Evolutionary conservation across 331 rosid genomes (phyloP), one percentile per base, ranked within the genome.

Genomic region (Pyracantha coccinea): DNA sequence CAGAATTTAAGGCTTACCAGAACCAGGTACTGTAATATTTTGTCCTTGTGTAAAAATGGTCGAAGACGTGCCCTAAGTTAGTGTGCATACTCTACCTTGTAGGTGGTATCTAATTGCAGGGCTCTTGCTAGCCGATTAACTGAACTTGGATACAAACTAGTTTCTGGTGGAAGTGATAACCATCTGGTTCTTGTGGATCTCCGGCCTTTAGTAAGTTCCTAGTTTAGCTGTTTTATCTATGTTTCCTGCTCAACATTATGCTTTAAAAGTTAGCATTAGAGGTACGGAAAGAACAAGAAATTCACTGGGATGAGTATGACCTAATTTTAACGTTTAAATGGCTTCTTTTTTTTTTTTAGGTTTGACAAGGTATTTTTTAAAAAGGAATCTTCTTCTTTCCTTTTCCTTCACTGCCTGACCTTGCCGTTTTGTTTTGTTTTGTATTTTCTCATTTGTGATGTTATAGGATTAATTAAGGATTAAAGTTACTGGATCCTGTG

Each of bases 81-180:
- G 61, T 52, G 5, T 6, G 28, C 33, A 28, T 16, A 17, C 75
- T 57, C 63, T 58, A 33, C 82, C 75, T 12, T 82, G 76, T 80
- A 94, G 97, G 97, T 94, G 70, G 89, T 94, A 69, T 84, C 97
- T 66, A 94, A 92, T 85, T 88, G 95, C 52, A 81, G 93, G 85
- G 92, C 97, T 85, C 97, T 92, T 74, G 97, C 96, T 2, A 72
- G 68, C 54, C 88, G 92, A 78, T 85, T 94, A 64, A 72, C 59
- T 1, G 90, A 90, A 76, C 88, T 81, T 12, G 97, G 92, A n/a
- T 89, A 92, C 84, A 90, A 84, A 82, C 85, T 94, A 77, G 97
- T 94, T 82, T 94, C 97, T 80, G 99, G 96, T 69, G 99, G 97
- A 54, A 94, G 91, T 68, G 97, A 92, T 77, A 94, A 94, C 83